These are phyloP conservation scores for Heliocybe sulcata DNA, from an alignment of 1,284 basidiomycete species.

Conservation along the genomic window DNA sequence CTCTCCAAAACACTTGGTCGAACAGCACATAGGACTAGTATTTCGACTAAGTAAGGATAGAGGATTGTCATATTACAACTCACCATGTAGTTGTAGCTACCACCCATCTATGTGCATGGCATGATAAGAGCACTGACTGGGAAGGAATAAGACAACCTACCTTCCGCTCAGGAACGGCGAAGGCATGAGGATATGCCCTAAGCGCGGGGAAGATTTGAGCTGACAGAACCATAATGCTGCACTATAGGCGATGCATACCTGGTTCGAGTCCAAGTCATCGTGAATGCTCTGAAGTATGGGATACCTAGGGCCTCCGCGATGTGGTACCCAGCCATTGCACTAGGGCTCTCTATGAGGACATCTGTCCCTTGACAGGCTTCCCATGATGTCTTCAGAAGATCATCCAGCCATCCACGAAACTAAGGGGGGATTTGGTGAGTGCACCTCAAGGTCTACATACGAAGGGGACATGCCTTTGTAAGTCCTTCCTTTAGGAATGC, in stretches of 20 bases:
- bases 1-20: slow-evolving; percentile 97
- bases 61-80: slow-evolving; percentile 10
- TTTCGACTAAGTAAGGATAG: not conserved
- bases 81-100: slow-evolving; percentile 97
- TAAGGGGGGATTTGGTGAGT: slow-evolving; percentile 20
- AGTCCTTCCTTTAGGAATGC: slow-evolving; percentile 90
- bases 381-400: slow-evolving; percentile 90
- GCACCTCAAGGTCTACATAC: slow-evolving; percentile 5
- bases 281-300: slow-evolving; percentile 91
- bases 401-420: slow-evolving; percentile 97
- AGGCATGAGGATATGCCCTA: slow-evolving; percentile 95
- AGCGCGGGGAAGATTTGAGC: slow-evolving; percentile 7
- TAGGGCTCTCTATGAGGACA: slow-evolving; percentile 90
- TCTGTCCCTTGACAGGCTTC: slow-evolving; percentile 93
- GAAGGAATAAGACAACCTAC: slow-evolving; percentile 23
- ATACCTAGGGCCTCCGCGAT: slow-evolving; percentile 92
- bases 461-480: slow-evolving; percentile 51
- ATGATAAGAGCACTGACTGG: slow-evolving; percentile 6
- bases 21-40: slow-evolving; percentile 85
- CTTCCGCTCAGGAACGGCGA: slow-evolving; percentile 91
- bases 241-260: slow-evolving; percentile 30
- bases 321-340: slow-evolving; percentile 98
- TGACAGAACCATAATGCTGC: not conserved
- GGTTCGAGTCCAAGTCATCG: slow-evolving; percentile 80
- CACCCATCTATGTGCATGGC: slow-evolving; percentile 66